phyloP scores from a whole-genome alignment of 2,329 filamentous ascomycete genomes.

The Metarhizium sp. region DNA sequence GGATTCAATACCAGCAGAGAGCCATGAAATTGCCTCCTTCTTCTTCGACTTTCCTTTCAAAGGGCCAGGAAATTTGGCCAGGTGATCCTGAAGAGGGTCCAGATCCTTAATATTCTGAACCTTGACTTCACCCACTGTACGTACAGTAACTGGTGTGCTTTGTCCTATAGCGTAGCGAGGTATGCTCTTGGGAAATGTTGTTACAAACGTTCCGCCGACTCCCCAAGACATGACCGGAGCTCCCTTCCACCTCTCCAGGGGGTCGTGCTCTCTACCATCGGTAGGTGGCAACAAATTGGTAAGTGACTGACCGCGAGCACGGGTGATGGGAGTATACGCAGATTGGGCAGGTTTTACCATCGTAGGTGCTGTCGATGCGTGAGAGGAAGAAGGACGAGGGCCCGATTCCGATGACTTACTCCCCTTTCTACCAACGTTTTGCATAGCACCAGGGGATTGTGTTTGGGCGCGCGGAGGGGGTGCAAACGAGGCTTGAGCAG shows the following conservation, averaged over 20 bases:
- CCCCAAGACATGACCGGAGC: constrained; percentile 82
- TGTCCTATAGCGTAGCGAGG: constrained; percentile 76
- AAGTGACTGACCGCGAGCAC: constrained; percentile 44
- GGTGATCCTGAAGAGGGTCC: constrained; percentile 58
- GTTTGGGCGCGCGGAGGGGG: constrained; percentile 53
- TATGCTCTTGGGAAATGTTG: constrained; percentile 80
- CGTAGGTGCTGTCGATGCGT: constrained; percentile 31
- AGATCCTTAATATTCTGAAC: constrained; percentile 67
- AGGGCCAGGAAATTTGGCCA: constrained; percentile 82
- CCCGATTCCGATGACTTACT: constrained; percentile 29
- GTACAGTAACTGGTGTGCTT: constrained; percentile 66
- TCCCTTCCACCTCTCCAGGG: constrained; percentile 83
- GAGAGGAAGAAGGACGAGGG: constrained; percentile 45
- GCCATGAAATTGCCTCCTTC: constrained; percentile 81
- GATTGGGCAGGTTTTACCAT: constrained; percentile 16
- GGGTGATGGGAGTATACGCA: constrained; percentile 22
- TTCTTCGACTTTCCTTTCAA: constrained; percentile 87
- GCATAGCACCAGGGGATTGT: constrained; percentile 46
- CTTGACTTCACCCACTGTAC: constrained; percentile 73
- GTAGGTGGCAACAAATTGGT: constrained; percentile 51
- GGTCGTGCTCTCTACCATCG: constrained; percentile 62
- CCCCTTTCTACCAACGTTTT: constrained; percentile 22
- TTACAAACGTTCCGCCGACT: constrained; percentile 72
- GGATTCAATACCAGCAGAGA: constrained; percentile 63
- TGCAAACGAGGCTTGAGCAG: constrained; percentile 29